phyloP scores from a whole-genome alignment of 495 filamentous ascomycete species.

The Cercophora scortea region DNA sequence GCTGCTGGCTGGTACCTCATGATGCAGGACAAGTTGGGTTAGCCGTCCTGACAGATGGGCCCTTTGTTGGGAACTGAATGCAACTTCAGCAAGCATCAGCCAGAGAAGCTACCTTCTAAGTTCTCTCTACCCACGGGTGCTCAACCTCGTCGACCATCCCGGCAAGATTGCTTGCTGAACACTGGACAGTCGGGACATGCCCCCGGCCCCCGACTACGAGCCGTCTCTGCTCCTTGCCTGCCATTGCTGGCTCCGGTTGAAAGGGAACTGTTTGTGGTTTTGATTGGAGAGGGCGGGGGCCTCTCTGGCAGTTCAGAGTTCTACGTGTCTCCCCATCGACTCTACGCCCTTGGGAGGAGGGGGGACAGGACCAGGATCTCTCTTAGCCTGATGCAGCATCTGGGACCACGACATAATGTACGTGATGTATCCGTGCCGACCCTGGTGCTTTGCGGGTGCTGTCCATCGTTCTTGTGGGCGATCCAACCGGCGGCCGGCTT shows the following conservation, averaged over 20 bases:
- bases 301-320: conserved; percentile 3
- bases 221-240: conserved; percentile 8
- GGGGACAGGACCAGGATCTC: conserved; percentile 8
- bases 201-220: conserved; percentile 4
- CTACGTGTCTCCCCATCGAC: conserved; percentile 15
- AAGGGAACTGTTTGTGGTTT: conserved; percentile 6
- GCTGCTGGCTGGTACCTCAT: background rate
- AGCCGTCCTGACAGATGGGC: conserved; percentile 9
- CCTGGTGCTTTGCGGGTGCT: conserved; percentile 2
- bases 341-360: conserved; percentile 1
- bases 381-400: conserved; percentile 18
- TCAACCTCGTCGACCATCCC: too few species aligned
- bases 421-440: background rate
- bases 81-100: conserved; percentile 10
- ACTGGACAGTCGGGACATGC: background rate
- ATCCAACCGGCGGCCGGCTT: conserved; percentile 5
- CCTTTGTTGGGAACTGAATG: conserved; percentile 2
- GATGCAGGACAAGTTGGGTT: conserved; percentile 13
- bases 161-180: background rate
- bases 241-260: conserved; percentile 16
- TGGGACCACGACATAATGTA: conserved; percentile 6
- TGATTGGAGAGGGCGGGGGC: conserved; percentile 16
- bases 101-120: too few species aligned
- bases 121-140: too few species aligned
- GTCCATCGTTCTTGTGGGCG: conserved; percentile 1